Evolutionary conservation across 805 yeast genomes (phyloP).

Genomic region (Candida railenensis): DNA sequence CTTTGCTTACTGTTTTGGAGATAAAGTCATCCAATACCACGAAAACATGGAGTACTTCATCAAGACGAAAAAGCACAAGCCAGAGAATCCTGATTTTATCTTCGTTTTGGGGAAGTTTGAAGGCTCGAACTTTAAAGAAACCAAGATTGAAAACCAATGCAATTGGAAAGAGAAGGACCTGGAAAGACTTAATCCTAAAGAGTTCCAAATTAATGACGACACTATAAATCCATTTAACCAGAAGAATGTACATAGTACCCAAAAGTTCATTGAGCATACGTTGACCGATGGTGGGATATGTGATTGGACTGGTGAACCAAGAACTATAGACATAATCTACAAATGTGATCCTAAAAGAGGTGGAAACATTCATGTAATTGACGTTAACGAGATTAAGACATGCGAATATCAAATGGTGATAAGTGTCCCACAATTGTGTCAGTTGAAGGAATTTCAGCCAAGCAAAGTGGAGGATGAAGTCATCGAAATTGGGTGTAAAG

Average conservation of each 20-base stretch:
- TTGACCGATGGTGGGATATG: constrained; percentile 52
- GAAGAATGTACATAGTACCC: constrained; percentile 13
- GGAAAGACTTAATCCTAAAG: constrained; percentile 17
- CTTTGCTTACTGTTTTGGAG: constrained; percentile 50
- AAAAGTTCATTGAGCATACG: constrained; percentile 37
- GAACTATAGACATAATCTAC: constrained; percentile 56
- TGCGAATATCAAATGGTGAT: constrained; percentile 57
- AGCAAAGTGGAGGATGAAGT: constrained; percentile 20
- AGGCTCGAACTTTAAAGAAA: constrained; percentile 15
- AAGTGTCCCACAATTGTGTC: constrained; percentile 51
- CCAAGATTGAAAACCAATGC: constrained; percentile 20
- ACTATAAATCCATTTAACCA: constrained; percentile 19
- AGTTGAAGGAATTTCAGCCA: constrained; percentile 31
- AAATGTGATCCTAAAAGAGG: constrained; percentile 45
- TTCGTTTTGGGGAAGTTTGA: constrained; percentile 38
- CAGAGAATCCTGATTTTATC: constrained; percentile 29
- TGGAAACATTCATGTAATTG: constrained; percentile 22
- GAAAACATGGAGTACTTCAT: constrained; percentile 22
- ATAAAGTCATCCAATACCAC: constrained; percentile 50
- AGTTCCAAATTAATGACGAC: constrained; percentile 27
- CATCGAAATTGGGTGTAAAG: constrained; percentile 29
- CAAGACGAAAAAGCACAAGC: constrained; percentile 26
- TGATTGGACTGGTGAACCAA: constrained; percentile 52
- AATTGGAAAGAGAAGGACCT: constrained; percentile 12
- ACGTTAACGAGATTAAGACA: constrained; percentile 52